Percentiles rank a stretch among this genome's conserved stretches.
These are phyloP conservation scores for Nepenthes gracilis DNA, from an alignment of 148 eudicot genomes.

Conservation along the genomic window DNA sequence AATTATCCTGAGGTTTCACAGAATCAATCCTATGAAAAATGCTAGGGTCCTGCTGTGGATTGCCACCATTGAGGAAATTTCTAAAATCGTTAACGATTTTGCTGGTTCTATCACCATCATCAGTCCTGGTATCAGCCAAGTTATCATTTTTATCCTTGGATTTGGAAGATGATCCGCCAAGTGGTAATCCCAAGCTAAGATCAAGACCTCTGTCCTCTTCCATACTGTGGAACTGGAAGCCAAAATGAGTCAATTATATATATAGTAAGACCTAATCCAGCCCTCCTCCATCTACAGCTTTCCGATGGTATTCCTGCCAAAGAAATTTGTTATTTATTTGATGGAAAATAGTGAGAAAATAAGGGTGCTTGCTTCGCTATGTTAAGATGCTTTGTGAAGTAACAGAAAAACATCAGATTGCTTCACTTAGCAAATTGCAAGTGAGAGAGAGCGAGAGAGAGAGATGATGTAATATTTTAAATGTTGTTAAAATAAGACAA, in stretches of 20 bases:
- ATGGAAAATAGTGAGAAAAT: no score
- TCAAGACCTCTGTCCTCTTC: slow-evolving; percentile 85
- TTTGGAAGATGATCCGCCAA: slow-evolving; percentile 49
- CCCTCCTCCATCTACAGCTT: no score
- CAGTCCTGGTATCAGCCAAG: slow-evolving; percentile 16
- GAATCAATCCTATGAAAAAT: not conserved
- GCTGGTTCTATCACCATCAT: slow-evolving; percentile 65
- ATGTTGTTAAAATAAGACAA: no score
- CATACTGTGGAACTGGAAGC: slow-evolving; percentile 25
- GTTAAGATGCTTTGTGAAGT: no score
- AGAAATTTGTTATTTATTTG: no score
- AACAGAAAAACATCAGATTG: no score
- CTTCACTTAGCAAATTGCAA: no score
- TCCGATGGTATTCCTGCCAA: no score
- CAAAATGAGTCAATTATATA: not conserved
- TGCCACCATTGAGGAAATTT: slow-evolving; percentile 78
- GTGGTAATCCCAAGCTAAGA: slow-evolving; percentile 63
- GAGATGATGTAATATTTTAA: no score
- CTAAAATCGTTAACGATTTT: slow-evolving; percentile 82
- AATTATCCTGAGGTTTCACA: slow-evolving; percentile 43
- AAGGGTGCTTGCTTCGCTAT: no score
- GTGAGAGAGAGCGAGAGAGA: no score
- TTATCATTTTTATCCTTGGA: slow-evolving; percentile 40
- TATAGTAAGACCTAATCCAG: not conserved
- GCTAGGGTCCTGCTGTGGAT: slow-evolving; percentile 24